phyloP scores from a whole-genome alignment of 2,329 filamentous ascomycete species.

The Cladophialophora chaetospira region DNA sequence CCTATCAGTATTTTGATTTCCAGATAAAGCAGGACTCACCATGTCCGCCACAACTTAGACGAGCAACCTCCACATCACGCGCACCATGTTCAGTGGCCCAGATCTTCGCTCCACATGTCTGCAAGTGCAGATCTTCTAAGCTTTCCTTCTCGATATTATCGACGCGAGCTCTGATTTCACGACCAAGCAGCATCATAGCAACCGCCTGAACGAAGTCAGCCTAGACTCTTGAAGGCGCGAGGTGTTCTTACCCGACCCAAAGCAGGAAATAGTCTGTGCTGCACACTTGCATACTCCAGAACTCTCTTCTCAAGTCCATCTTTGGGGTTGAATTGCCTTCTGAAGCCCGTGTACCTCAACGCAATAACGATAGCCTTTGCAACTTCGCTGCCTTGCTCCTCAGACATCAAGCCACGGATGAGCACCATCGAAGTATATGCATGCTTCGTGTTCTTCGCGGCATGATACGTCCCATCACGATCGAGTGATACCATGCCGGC shows the following conservation, averaged over 20 bases:
- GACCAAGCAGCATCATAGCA: constrained; percentile 32
- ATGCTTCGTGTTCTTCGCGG: constrained; percentile 36
- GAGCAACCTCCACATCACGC: constrained; percentile 28
- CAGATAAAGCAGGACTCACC: not conserved
- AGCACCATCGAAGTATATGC: constrained; percentile 40
- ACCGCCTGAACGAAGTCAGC: constrained; percentile 3
- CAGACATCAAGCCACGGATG: constrained; percentile 36
- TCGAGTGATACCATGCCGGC: constrained; percentile 34
- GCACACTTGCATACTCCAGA: constrained; percentile 32
- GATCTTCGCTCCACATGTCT: constrained; percentile 31
- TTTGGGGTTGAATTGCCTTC: constrained; percentile 27
- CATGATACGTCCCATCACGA: constrained; percentile 35
- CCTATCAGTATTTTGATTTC: not conserved
- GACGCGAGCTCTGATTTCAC: constrained; percentile 27
- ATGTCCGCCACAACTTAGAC: constrained; percentile 30
- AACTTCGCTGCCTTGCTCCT: constrained; percentile 35
- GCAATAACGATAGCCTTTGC: constrained; percentile 41
- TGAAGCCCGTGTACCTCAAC: constrained; percentile 37
- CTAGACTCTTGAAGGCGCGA: not conserved
- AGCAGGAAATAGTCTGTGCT: constrained; percentile 27
- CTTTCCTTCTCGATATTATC: constrained; percentile 26
- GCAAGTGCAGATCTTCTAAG: constrained; percentile 32
- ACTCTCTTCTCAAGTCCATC: constrained; percentile 27
- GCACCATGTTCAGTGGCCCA: constrained; percentile 28
- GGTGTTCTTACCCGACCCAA: constrained; percentile 22